Base-by-base conservation (phyloP, 148 eudicot species). In the Fagopyrum tataricum region DNA sequence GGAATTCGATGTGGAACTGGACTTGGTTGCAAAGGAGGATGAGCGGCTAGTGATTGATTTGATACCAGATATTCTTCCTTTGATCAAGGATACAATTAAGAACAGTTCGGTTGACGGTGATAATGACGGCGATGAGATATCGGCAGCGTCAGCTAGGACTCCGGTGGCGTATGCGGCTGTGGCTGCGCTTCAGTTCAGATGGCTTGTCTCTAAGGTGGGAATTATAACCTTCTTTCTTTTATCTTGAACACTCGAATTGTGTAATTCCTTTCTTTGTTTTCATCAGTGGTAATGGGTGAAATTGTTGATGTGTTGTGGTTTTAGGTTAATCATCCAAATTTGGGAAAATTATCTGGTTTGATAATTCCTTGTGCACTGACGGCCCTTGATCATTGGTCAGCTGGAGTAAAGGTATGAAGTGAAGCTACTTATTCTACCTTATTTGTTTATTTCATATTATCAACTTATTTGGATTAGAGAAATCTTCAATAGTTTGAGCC, bases 361-460 rank as follows among this genome's bases (percentile, higher is more conserved):
- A 75, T 95, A 67, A 73, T 88, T 77, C 99, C 99, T 21, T 90
- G 96, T 80, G 91, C 85, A 11, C 84, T 95, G 20, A 92, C 96
- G 44, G 88, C 90, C 80, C 92, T 95, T 67, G 99, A 95, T 88
- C 99, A 95, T 78, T 95, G 99, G 99, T 91, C 97, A 43, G 74
- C 97, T n/a, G 89, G 89, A 82, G 96, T 95, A 61, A 95, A 95
- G 77, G 99, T 95, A 83, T 53, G 89, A 77, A 56, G 6, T 74
- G 46, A 8, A 20, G 40, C 26, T 70, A 17, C 4, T 70, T 70
- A 42, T 7, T 71, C 24, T n/a, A 17, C 39, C 17, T 47, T 44
- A 14, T 24, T 46, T 47, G 18, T 13, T 70, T 43, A 21, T 44
- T 41, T n/a, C 9, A 11, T 17, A 68, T 4, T 15, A 20, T 44